These are phyloP conservation scores for Hypoxylon cercidicola DNA, from an alignment of 495 filamentous ascomycete species.

Conservation along the genomic window DNA sequence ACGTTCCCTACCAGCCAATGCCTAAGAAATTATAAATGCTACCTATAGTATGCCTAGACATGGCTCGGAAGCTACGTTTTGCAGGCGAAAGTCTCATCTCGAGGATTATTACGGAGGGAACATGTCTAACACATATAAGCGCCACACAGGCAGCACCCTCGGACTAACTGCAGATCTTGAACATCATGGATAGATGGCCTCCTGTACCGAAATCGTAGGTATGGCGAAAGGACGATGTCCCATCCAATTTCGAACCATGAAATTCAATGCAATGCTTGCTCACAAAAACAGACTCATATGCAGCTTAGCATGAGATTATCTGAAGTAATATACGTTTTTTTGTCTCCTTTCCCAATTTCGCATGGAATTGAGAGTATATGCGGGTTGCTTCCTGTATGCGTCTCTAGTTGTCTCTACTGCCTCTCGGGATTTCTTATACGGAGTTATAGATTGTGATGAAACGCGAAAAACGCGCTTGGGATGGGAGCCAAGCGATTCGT, in stretches of 20 bases:
- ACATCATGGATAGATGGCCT: no score
- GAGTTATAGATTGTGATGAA: slow-evolving; percentile 17
- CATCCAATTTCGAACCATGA: no score
- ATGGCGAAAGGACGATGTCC: no score
- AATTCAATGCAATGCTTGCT: no score
- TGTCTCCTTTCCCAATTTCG: no score
- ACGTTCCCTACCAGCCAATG: neutral
- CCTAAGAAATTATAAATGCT: slow-evolving; percentile 4
- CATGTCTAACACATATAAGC: slow-evolving; percentile 2
- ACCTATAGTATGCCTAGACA: slow-evolving; percentile 1
- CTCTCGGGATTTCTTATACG: slow-evolving; percentile 3
- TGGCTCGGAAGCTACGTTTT: neutral
- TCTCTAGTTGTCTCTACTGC: slow-evolving; percentile 23
- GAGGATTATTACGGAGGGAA: slow-evolving; percentile 1
- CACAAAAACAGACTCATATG: no score
- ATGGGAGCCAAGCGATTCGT: slow-evolving; percentile 8
- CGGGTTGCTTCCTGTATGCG: neutral
- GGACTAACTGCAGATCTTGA: no score
- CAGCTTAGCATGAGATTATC: no score
- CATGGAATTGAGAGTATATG: no score
- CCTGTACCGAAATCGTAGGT: no score
- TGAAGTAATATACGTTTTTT: no score
- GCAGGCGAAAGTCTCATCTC: neutral
- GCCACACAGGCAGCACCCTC: neutral
- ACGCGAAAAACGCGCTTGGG: slow-evolving; percentile 8